Evolutionary conservation across 129 eudicot genomes (phyloP), one percentile per base, ranked within the genome.

Genomic region (Apium graveolens): DNA sequence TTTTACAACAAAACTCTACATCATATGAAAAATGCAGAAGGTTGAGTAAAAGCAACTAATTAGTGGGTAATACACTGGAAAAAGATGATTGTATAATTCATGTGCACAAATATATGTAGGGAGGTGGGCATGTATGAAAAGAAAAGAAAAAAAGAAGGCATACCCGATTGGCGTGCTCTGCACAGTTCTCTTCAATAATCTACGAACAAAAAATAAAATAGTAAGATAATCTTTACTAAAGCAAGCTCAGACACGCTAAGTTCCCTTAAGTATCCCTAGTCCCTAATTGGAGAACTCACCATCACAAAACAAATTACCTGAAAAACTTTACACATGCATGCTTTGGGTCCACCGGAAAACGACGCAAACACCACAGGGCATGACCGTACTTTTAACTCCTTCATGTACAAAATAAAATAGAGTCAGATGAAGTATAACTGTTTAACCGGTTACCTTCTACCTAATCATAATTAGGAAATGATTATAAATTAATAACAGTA

Each of bases 251-350:
- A 6, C 10, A 37, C 18, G 5, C 74, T 70, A 37, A 70, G 37
- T 53, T 42, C 76, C 35, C 0, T 7, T 12, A 27, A n/a, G 26
- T 42, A 18, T 42, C 45, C 34, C 1, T 46, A 60, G 8, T 42
- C 45, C 34, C 1, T 46, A 60, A 79, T 0, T 37, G n/a, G 7
- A 37, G 44, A 5, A 31, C 38, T 27, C 31, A 34, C 9, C 41
- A 21, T 37, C 21, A 11, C 32, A 6, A 18, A 49, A 45, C 57
- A 55, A 1, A 51, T 72, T 86, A 95, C 99, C 99, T 92, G 97
- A 84, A 95, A 86, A 82, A 88, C 92, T 86, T 95, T 92, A 78
- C 90, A 95, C 96, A 95, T 85, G 88, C 99, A 95, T 77, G 97
- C 91, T 84, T 92, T 95, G 11, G 99, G 92, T 41, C 96, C 99